A percentile compares a stretch with the other conserved stretches of the same genome.
Evolutionary conservation across 306 rosid genomes (phyloP).

Genomic region (Dryas octopetala): DNA sequence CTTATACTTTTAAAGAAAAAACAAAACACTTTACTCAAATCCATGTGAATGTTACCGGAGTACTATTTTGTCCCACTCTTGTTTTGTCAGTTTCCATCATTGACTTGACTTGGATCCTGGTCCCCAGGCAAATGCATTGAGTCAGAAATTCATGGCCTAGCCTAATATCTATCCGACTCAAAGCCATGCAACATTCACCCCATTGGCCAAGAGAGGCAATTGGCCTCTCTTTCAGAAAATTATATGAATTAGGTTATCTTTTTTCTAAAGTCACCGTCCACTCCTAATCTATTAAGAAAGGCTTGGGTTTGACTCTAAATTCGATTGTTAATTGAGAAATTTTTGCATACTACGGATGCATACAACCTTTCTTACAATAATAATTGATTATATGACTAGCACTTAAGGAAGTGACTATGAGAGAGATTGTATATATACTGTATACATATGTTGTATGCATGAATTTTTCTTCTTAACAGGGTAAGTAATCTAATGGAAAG

Average conservation of each 20-base stretch:
- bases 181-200: slow-evolving; percentile 17
- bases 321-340: neutral
- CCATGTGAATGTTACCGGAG: slow-evolving; percentile 10
- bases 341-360: neutral
- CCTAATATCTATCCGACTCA: neutral
- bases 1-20: neutral
- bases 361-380: neutral
- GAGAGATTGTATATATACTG: neutral
- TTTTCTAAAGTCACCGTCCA: neutral
- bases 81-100: slow-evolving; percentile 18
- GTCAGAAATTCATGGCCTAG: neutral
- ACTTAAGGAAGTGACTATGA: too few species aligned
- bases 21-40: slow-evolving; percentile 20
- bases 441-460: neutral
- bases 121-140: slow-evolving; percentile 7
- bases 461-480: neutral
- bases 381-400: too few species aligned
- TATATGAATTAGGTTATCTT: neutral
- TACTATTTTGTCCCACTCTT: slow-evolving; percentile 14
- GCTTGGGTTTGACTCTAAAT: neutral
- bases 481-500: neutral
- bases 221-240: neutral
- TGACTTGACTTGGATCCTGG: slow-evolving; percentile 22
- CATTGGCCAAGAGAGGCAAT: neutral
- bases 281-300: neutral